phyloP scores from a whole-genome alignment of 805 yeast genomes.

The Candida schatavii region DNA sequence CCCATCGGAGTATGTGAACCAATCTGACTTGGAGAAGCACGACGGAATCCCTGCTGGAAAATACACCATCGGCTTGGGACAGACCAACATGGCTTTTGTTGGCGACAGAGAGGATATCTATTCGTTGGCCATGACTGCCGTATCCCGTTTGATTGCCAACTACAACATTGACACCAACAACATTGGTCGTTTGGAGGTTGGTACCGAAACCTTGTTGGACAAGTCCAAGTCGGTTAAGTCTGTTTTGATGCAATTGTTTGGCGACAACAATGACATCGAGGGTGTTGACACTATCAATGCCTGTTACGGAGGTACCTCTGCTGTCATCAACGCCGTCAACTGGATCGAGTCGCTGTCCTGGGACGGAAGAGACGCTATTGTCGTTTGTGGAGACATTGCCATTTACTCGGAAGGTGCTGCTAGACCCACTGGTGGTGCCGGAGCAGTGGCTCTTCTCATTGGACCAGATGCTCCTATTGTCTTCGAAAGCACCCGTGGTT shows the following conservation, averaged over 20 bases:
- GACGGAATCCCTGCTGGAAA: conserved; percentile 92
- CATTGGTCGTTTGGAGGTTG: conserved; percentile 95
- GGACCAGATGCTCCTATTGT: conserved; percentile 98
- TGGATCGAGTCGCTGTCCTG: conserved; percentile 95
- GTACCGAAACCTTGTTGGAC: conserved; percentile 95
- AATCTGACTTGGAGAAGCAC: conserved; percentile 77
- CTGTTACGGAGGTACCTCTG: conserved; percentile 97
- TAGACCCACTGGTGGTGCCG: conserved; percentile 99
- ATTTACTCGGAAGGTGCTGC: conserved; percentile 96
- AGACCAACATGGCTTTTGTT: conserved; percentile 96
- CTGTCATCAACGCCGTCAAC: conserved; percentile 87
- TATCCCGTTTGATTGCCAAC: conserved; percentile 71
- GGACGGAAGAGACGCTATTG: conserved; percentile 98
- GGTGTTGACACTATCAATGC: conserved; percentile 97
- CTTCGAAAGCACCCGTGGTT: conserved; percentile 84
- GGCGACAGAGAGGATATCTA: conserved; percentile 97
- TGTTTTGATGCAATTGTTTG: conserved; percentile 90
- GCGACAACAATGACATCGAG: conserved; percentile 85
- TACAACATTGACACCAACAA: conserved; percentile 76
- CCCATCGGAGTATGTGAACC: conserved; percentile 72
- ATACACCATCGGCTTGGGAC: conserved; percentile 98
- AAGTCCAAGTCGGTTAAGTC: conserved; percentile 96
- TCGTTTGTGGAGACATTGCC: conserved; percentile 97
- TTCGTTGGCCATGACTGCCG: conserved; percentile 89
- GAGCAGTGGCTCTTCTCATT: conserved; percentile 88